Base-by-base conservation (phyloP, 2,329 filamentous ascomycete genomes). In the Trichoderma sp. region DNA sequence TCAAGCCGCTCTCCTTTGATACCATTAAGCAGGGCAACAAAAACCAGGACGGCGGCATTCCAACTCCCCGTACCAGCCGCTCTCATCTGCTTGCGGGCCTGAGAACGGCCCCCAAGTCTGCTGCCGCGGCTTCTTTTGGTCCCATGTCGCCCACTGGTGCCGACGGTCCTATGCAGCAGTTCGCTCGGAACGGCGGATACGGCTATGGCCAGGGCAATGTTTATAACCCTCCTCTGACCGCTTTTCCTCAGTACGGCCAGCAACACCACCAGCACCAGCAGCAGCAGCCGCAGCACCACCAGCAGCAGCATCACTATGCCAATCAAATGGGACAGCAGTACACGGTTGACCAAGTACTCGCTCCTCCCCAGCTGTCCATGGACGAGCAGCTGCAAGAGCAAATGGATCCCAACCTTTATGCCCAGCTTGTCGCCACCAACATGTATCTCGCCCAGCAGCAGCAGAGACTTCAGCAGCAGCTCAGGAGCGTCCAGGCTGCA, bases 11-110 rank as follows among this genome's bases (percentile, higher is more conserved):
- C 81, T 97, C 83, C 73, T 94, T 91, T 79, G 92, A 90, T 74
- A 84, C 85, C 64, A 87, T 87, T 72, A 94, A 92, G 80, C 87
- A 92, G 69, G 87, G 89, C 77, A 87, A 89, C 66, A 87, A 88
- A 76, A 89, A 91, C 74, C 85, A 88, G 71, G 89, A 91, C 72
- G 90, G 90, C 68, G 87, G 89, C 68, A 86, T 88, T 67, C 89
- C 92, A 10, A 97, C 94, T 66, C 96, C 95, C 71, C 92, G 95
- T 77, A 98, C 95, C 67, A 97, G 94, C 81, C 93, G 96, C 73
- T 96, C 94, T 72, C 96, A 99, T 78, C 87, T 99, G 72, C 89
- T 99, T 76, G 95, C 95, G 71, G 95, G 95, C 69, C 86, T 99
- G 71, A 90, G 96, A 77, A 99, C 96, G 72, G 94, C 94, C 62